These are phyloP conservation scores for Coemansia sp. DNA, from an alignment of 192 early-diverging fungal species.

Conservation along the genomic window DNA sequence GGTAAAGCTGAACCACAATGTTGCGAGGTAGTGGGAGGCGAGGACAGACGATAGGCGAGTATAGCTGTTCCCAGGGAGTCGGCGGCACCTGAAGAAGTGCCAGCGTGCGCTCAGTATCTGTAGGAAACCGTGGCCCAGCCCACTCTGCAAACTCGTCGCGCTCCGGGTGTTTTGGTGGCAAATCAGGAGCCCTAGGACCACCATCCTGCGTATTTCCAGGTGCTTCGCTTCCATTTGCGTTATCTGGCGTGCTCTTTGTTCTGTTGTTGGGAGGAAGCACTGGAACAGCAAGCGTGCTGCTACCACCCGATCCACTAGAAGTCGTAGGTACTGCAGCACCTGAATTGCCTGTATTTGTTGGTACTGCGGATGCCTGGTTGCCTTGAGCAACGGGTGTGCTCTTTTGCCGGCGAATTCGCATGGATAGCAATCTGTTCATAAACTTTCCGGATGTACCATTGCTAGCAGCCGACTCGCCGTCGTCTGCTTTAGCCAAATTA, in stretches of 20 bases:
- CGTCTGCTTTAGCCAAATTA: conserved; percentile 17
- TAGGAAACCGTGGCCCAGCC: conserved; percentile 40
- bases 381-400: conserved; percentile 11
- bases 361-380: background rate
- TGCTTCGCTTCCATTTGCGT: background rate
- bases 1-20: conserved; percentile 23
- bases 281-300: background rate
- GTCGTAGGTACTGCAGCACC: too few relatives aligned
- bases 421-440: conserved; percentile 37
- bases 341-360: too few relatives aligned
- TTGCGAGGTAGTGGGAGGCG: conserved; percentile 39
- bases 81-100: conserved; percentile 25
- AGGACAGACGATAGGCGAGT: conserved; percentile 44
- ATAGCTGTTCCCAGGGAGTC: conserved; percentile 46
- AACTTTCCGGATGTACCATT: conserved; percentile 39
- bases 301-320: background rate
- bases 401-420: conserved; percentile 48
- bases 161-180: background rate
- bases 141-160: conserved; percentile 26
- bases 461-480: conserved; percentile 30
- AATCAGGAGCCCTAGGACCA: background rate
- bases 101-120: conserved; percentile 46
- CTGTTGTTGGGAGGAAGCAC: conserved; percentile 7
- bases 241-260: conserved; percentile 16
- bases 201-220: background rate